A percentile compares a stretch with the other conserved stretches of the same genome.
Evolutionary conservation across 371 early-diverging fungal genomes (phyloP).

Genomic region (Zancudomyces culisetae): DNA sequence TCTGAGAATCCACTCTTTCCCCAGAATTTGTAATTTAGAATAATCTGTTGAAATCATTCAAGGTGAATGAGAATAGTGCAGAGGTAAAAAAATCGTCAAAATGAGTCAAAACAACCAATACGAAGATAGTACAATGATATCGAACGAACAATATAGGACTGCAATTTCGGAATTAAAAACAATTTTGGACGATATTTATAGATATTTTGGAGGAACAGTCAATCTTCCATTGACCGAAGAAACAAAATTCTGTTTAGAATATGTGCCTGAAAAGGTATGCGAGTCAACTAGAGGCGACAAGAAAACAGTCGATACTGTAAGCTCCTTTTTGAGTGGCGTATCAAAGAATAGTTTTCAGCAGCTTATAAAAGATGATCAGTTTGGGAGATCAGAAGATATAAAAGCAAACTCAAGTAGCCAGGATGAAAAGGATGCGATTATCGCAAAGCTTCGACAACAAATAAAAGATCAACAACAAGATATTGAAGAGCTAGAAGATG

Average conservation of each 20-base stretch:
- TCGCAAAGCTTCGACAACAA: neutral
- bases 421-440: neutral
- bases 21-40: too few relatives aligned
- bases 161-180: neutral
- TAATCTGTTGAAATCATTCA: too few relatives aligned
- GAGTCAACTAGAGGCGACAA: too few relatives aligned
- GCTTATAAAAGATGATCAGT: neutral
- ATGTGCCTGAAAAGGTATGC: too few relatives aligned
- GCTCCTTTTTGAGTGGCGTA: neutral
- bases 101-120: neutral
- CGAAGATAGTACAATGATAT: neutral
- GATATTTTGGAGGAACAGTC: neutral
- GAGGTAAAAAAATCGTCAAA: neutral
- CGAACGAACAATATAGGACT: neutral
- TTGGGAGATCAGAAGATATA: neutral
- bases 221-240: neutral
- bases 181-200: neutral
- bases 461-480: slow-evolving; percentile 2
- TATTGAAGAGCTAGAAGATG: slow-evolving; percentile 1
- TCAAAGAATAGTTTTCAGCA: too few relatives aligned
- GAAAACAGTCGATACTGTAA: too few relatives aligned
- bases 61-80: too few relatives aligned
- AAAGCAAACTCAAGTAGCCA: neutral
- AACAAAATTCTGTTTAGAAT: neutral
- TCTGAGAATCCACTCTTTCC: too few relatives aligned